A percentile compares a stretch with the other conserved stretches of the same genome.
These are phyloP conservation scores for Trichoderma koningiopsis DNA, from an alignment of 2,329 filamentous ascomycete genomes.

Conservation along the genomic window DNA sequence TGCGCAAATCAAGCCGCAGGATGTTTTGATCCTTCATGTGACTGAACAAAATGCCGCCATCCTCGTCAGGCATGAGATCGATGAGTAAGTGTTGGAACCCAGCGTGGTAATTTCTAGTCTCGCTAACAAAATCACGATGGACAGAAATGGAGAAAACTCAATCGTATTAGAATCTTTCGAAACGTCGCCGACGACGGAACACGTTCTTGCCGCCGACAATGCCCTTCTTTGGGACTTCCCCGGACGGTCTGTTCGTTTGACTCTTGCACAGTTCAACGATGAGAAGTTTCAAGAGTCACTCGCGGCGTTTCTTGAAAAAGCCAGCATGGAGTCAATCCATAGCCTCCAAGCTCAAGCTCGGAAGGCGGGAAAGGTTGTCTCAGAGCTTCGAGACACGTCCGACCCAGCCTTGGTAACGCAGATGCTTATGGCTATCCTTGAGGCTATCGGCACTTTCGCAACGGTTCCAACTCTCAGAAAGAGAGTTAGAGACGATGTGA, in stretches of 20 bases:
- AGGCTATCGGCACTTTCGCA: background rate
- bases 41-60: constrained; percentile 39
- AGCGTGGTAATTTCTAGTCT: too few species aligned
- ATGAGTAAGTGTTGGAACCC: constrained; percentile 26
- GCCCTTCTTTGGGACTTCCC: constrained; percentile 65
- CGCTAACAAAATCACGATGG: background rate
- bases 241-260: constrained; percentile 51
- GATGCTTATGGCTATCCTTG: constrained; percentile 21
- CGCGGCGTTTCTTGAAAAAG: constrained; percentile 57
- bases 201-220: constrained; percentile 53
- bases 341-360: constrained; percentile 52
- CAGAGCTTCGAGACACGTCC: constrained; percentile 47
- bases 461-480: constrained; percentile 54
- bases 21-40: constrained; percentile 29
- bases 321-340: constrained; percentile 55
- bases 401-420: constrained; percentile 14
- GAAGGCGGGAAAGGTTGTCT: constrained; percentile 57
- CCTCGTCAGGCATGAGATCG: constrained; percentile 31
- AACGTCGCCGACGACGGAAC: constrained; percentile 57
- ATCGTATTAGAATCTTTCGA: constrained; percentile 61
- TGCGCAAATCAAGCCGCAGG: background rate
- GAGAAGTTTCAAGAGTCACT: constrained; percentile 51
- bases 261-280: constrained; percentile 35
- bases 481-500: constrained; percentile 56
- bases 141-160: constrained; percentile 23